phyloP scores from a whole-genome alignment of 768 basidiomycete genomes.

The Tricholoma flavovirens region DNA sequence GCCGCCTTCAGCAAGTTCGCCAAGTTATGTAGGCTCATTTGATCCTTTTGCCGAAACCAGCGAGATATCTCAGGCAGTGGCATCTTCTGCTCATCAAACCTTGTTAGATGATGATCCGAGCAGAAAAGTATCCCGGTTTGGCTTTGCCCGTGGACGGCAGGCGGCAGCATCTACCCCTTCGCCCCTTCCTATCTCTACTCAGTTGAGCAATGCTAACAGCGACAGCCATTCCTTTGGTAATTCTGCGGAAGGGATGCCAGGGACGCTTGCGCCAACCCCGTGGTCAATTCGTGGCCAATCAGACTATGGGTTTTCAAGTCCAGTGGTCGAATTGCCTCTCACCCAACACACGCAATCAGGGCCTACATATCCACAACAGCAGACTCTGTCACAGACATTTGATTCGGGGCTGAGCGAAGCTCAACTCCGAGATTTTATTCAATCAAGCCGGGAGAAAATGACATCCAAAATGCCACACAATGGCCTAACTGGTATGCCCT shows the following conservation, averaged over 20 bases:
- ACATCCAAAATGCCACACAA: conserved; percentile 13
- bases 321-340: conserved; percentile 37
- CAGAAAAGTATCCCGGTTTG: conserved; percentile 73
- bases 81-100: conserved; percentile 29
- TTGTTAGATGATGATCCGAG: conserved; percentile 53
- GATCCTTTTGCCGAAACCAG: conserved; percentile 69
- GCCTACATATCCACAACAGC: conserved; percentile 32
- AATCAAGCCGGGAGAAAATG: conserved; percentile 58
- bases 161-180: conserved; percentile 54
- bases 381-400: conserved; percentile 51
- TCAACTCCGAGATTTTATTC: conserved; percentile 71
- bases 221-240: conserved; percentile 44
- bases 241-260: conserved; percentile 29
- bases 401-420: conserved; percentile 61
- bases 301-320: conserved; percentile 33
- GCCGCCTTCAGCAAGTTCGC: conserved; percentile 34
- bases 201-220: conserved; percentile 41
- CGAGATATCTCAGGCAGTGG: conserved; percentile 38
- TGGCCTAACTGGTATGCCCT: conserved; percentile 13
- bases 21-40: conserved; percentile 68
- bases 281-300: conserved; percentile 41
- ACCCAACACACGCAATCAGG: conserved; percentile 38
- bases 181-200: conserved; percentile 51
- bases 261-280: conserved; percentile 25
- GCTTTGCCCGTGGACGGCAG: conserved; percentile 70